Percentiles rank a stretch among this genome's conserved stretches.
Conservation (phyloP, 306 rosid species). For the Prunus mongolica region DNA sequence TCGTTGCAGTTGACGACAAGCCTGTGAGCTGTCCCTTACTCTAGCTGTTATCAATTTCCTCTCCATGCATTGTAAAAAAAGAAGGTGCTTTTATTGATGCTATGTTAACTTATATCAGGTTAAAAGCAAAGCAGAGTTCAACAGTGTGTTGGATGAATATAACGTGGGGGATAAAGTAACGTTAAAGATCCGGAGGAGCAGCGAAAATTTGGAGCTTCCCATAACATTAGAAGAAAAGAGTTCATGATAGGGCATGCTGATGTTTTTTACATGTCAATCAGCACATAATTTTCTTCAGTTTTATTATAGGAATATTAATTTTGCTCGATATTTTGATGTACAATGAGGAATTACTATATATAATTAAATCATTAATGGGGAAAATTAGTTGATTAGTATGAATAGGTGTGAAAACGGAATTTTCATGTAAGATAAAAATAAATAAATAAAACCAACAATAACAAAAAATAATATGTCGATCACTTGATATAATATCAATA, state of each 20-base stretch:
- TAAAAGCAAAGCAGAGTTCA: constrained; percentile 74
- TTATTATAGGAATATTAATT: neutral
- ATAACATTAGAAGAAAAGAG: constrained; percentile 65
- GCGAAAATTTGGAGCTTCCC: constrained; percentile 63
- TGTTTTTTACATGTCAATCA: neutral
- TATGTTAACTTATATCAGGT: constrained; percentile 43
- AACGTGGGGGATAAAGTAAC: constrained; percentile 64
- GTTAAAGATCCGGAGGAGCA: constrained; percentile 61
- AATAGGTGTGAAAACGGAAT: constrained; percentile 7
- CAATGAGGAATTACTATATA: constrained; percentile 2
- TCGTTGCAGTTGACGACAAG: constrained; percentile 71
- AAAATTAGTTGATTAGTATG: neutral
- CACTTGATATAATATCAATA: neutral
- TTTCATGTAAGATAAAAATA: neutral
- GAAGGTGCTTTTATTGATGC: neutral
- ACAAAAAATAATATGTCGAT: neutral
- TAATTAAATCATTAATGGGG: neutral
- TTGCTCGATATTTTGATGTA: neutral
- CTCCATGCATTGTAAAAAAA: neutral
- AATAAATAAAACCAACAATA: no score
- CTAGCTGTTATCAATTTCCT: constrained; percentile 6
- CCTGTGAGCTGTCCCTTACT: constrained; percentile 53
- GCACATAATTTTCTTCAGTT: neutral
- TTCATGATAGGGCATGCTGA: constrained; percentile 22
- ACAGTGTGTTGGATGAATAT: constrained; percentile 71